Percentiles rank a stretch among this genome's conserved stretches.
Evolutionary conservation across 108 stramenopile species (phyloP).

Genomic region (Epithemia pelagica): DNA sequence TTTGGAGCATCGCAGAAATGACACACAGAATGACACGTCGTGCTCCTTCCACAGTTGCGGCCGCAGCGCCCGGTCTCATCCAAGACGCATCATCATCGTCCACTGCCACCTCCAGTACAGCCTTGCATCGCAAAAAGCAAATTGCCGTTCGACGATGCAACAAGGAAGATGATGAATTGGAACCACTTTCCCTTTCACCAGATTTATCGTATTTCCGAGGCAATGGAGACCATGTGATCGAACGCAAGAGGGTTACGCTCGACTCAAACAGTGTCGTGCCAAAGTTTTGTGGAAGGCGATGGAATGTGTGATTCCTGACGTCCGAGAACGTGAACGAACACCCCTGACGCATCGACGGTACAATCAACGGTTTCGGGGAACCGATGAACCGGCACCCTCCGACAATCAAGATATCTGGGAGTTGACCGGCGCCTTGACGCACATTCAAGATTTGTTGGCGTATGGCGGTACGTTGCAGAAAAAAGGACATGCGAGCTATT

Average conservation of each 20-base stretch:
- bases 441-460: constrained; percentile 42
- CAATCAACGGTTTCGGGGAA: constrained; percentile 68
- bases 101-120: no score
- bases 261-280: constrained; percentile 63
- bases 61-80: no score
- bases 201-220: no score
- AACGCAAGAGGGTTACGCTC: constrained; percentile 42
- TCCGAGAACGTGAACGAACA: constrained; percentile 69
- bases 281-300: constrained; percentile 83
- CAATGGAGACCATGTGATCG: no score
- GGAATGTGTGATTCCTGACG: constrained; percentile 82
- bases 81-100: no score
- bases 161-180: no score
- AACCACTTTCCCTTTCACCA: no score
- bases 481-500: constrained; percentile 5
- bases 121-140: no score
- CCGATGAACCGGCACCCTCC: constrained; percentile 73
- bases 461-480: constrained; percentile 58
- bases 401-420: constrained; percentile 51
- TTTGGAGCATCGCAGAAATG: no score
- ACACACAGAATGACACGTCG: no score
- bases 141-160: no score
- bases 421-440: constrained; percentile 48
- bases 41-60: no score
- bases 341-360: constrained; percentile 85